A percentile compares a stretch with the other conserved stretches of the same genome.
These are phyloP conservation scores for Botrytis cinerea DNA, from an alignment of 2,329 filamentous ascomycete genomes.

Conservation along the genomic window DNA sequence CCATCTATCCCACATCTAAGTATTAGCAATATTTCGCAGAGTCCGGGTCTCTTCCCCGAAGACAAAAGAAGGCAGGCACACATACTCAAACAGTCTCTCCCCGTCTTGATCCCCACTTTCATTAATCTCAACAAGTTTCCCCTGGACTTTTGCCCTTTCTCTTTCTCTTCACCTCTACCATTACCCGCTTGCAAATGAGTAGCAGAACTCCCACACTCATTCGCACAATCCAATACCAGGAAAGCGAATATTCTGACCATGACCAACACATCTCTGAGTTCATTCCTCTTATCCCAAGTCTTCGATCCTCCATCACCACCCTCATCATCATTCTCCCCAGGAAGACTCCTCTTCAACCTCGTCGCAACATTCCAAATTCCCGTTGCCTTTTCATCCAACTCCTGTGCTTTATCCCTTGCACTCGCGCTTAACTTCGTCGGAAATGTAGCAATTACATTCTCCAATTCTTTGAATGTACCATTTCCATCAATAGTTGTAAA, in stretches of 20 bases:
- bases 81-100: slow-evolving; percentile 62
- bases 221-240: slow-evolving; percentile 62
- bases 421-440: slow-evolving; percentile 40
- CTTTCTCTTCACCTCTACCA: background rate
- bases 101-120: slow-evolving; percentile 67
- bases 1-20: slow-evolving; percentile 26
- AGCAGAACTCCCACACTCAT: slow-evolving; percentile 34
- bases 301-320: slow-evolving; percentile 14
- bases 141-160: slow-evolving; percentile 37
- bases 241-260: slow-evolving; percentile 61
- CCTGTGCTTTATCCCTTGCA: slow-evolving; percentile 40
- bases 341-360: slow-evolving; percentile 46
- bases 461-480: slow-evolving; percentile 36
- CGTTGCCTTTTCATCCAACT: slow-evolving; percentile 58
- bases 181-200: background rate
- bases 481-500: slow-evolving; percentile 5
- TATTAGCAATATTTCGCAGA: background rate
- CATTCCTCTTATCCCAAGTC: background rate
- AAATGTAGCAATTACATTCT: slow-evolving; percentile 44
- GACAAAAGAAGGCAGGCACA: background rate
- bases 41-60: background rate
- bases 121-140: slow-evolving; percentile 58
- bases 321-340: slow-evolving; percentile 31
- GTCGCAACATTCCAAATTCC: slow-evolving; percentile 69
- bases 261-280: slow-evolving; percentile 32